Evolutionary conservation across 345 rosid genomes (phyloP).

Genomic region (Euphorbia peplus): DNA sequence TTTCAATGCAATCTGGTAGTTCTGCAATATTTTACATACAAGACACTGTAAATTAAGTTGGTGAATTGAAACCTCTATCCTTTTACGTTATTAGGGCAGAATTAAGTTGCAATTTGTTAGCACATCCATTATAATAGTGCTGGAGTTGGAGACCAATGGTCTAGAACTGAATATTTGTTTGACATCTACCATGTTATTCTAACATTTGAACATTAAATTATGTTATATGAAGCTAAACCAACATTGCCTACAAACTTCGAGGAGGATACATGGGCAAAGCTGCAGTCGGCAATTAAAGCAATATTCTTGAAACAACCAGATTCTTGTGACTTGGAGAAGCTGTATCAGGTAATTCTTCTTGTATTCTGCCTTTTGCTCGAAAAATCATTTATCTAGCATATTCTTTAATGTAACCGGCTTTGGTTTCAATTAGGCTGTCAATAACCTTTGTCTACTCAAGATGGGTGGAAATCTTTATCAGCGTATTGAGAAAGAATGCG

Average conservation of each 20-base stretch:
- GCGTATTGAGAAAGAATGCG: slow-evolving; percentile 86
- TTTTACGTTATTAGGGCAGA: not conserved
- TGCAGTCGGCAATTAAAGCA: slow-evolving; percentile 88
- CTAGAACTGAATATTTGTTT: not conserved
- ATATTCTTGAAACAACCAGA: slow-evolving; percentile 75
- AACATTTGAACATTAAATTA: not conserved
- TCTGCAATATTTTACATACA: not conserved
- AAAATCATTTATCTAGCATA: not conserved
- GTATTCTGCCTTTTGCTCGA: not conserved
- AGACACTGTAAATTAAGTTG: not conserved
- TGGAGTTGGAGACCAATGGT: not conserved
- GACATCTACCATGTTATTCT: not conserved
- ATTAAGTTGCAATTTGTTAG: not conserved
- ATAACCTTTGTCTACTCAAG: slow-evolving; percentile 83
- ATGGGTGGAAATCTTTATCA: slow-evolving; percentile 87
- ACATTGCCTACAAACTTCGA: slow-evolving; percentile 76
- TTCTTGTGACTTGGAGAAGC: slow-evolving; percentile 74
- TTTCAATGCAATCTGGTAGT: not conserved
- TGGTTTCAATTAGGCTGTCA: slow-evolving; percentile 66
- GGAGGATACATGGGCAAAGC: slow-evolving; percentile 85
- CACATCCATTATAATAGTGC: not conserved
- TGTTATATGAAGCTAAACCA: slow-evolving; percentile 66
- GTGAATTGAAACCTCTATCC: not conserved
- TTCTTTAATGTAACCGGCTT: slow-evolving; percentile 13
- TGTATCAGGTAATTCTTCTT: slow-evolving; percentile 62